Evolutionary conservation across 2,329 filamentous ascomycete species (phyloP), one percentile per base, ranked within the genome.

Genomic region (Colletotrichum chlorophyti): DNA sequence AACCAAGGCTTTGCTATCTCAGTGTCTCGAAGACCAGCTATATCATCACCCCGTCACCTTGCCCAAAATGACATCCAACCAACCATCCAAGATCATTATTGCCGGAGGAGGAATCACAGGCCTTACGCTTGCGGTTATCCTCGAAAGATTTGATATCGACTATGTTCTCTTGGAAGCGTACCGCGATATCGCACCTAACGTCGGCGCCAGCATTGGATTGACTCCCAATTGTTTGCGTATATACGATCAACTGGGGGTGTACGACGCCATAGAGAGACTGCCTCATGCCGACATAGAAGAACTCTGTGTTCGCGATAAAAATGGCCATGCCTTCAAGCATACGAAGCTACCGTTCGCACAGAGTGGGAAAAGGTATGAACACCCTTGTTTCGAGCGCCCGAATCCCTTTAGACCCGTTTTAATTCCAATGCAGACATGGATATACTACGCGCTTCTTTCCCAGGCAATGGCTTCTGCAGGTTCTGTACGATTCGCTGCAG

Each of bases 51-150:
- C n/a, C n/a, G n/a, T n/a, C n/a, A n/a, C n/a, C n/a, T n/a, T n/a
- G n/a, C n/a, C n/a, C n/a, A n/a, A n/a, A n/a, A n/a, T n/a, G n/a
- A n/a, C n/a, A n/a, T n/a, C n/a, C n/a, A n/a, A n/a, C n/a, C n/a
- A n/a, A n/a, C n/a, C n/a, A n/a, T 21, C 19, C 5, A 37, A 37
- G 34, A 19, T 81, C 24, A 67, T 83, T 52, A 82, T 84, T 38
- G 77, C 71, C 1, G 80, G 81, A 17, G 81, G 77, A 4, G 73
- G 76, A 40, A 66, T 83, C 12, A 71, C 75, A 3, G 82, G 82
- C 5, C 65, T 68, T 7, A 47, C 63, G 3, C 52, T 66, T 26
- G 66, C 66, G 24, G 60, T 61, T 17, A 73, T 74, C 60, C 73
- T 84, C 4, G 73, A 83, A 53, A 65, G 65, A 42, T 68, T 75